Percentiles rank a stretch among this genome's conserved stretches.
These are phyloP conservation scores for Pythium inflatum DNA, from an alignment of 352 stramenopile genomes.

Conservation along the genomic window DNA sequence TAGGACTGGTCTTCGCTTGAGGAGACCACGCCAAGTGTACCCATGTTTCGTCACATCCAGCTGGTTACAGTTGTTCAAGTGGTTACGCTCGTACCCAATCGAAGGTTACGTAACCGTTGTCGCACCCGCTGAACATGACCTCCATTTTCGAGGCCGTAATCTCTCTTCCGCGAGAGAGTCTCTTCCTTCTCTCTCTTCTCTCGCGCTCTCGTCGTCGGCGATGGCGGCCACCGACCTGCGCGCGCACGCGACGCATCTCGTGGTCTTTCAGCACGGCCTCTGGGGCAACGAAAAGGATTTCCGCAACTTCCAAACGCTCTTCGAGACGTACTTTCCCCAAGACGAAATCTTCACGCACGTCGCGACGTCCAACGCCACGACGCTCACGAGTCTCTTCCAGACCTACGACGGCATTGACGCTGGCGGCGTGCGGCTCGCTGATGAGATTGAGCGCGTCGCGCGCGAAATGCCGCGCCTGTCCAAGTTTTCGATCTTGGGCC, in stretches of 20 bases:
- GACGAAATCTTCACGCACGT: slow-evolving; percentile 57
- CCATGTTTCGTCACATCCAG: too few relatives aligned
- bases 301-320: slow-evolving; percentile 53
- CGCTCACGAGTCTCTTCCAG: slow-evolving; percentile 61
- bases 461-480: slow-evolving; percentile 58
- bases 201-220: slow-evolving; percentile 1
- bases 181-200: background rate
- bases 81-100: background rate
- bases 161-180: too few relatives aligned
- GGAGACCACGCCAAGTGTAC: too few relatives aligned
- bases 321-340: slow-evolving; percentile 48
- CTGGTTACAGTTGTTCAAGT: too few relatives aligned
- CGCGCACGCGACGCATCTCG: slow-evolving; percentile 48
- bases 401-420: slow-evolving; percentile 81
- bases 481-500: slow-evolving; percentile 77
- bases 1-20: too few relatives aligned
- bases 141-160: too few relatives aligned
- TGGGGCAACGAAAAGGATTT: slow-evolving; percentile 72
- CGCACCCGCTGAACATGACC: too few relatives aligned
- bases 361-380: slow-evolving; percentile 51
- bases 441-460: slow-evolving; percentile 64
- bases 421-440: slow-evolving; percentile 65
- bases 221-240: background rate
- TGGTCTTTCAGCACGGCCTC: slow-evolving; percentile 77
- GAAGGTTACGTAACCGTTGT: background rate